Base-by-base conservation (phyloP, 306 rosid species). In the Dalbergia cultrata region DNA sequence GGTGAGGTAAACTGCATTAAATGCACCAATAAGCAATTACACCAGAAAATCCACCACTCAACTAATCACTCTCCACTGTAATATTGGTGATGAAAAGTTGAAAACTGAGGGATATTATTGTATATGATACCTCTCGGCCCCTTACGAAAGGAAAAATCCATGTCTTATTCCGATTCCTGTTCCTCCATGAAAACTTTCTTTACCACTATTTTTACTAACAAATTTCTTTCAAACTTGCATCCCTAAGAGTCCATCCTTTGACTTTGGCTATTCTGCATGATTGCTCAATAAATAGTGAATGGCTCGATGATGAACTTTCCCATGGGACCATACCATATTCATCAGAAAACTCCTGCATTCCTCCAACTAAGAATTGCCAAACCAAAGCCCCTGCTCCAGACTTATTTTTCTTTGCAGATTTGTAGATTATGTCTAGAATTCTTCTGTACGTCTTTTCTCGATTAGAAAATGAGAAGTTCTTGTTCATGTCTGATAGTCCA, bases 321-420 rank as follows among this genome's bases (percentile, higher is more conserved):
- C 88, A 76, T 0, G 97, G 97, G 31, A 95, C 87, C 56, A 95
- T 84, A 9, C 90, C 98, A 18, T 91, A 95, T 60, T 93, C 98
- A 83, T 95, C 98, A 17, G 90, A 83, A 64, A 84, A 93, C 76
- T 91, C 96, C 6, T 82, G 82, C 91, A 95, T 93, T 80, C 97
- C 94, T 14, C 74, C 89, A 0, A 90, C 97, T 13, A 95, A 82
- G 81, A 90, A 89, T 87, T 95, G 99, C 99, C 99, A 93, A 56
- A 89, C 89, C 16, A 95, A 68, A 68, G 97, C 86, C 50, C 99
- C 99, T 8, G 97, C 97, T 37, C 99, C 98, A 7, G 99, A 84
- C 77, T 82, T 43, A 21, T 85, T 89, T 81, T 22, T 87, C 91
- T 87, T 93, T 0, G 97, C 99, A 74, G 98, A 93, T 81, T 89